Evolutionary conservation across 2,329 filamentous ascomycete species (phyloP).

Genomic region (Epicoccum sorghinum): DNA sequence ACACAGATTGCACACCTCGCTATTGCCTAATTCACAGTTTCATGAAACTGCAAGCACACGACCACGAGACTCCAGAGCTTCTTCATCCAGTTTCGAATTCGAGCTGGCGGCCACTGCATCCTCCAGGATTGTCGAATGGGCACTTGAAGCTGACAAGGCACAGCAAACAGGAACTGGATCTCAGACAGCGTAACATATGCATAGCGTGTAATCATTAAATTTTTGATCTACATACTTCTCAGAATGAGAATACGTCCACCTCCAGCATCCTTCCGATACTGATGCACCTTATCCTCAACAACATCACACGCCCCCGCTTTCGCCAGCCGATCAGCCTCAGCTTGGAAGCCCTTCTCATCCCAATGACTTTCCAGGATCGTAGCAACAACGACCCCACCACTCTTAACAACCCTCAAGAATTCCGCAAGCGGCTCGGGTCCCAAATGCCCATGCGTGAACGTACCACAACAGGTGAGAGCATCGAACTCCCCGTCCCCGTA

Average conservation of each 20-base stretch:
- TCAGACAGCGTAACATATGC: no score
- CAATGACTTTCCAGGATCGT: conserved; percentile 60
- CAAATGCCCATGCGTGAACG: conserved; percentile 62
- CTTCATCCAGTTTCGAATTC: no score
- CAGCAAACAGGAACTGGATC: no score
- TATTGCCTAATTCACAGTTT: no score
- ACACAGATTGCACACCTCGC: no score
- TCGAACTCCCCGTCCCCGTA: conserved; percentile 54
- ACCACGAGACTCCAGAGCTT: no score
- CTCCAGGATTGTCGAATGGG: no score
- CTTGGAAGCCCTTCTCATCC: conserved; percentile 56
- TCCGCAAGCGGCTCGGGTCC: conserved; percentile 57
- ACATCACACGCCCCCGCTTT: conserved; percentile 46
- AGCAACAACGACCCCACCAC: conserved; percentile 56
- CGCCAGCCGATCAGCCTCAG: conserved; percentile 50
- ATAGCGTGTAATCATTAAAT: no score
- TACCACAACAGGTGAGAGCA: conserved; percentile 60
- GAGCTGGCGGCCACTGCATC: no score
- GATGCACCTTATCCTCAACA: conserved; percentile 39
- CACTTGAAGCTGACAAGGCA: no score
- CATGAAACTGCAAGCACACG: no score
- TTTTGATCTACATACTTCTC: conserved; percentile 7
- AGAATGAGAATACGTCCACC: conserved; percentile 25
- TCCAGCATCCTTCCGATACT: conserved; percentile 37
- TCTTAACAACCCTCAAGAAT: conserved; percentile 57